Conservation (phyloP, 2,329 filamentous ascomycete species). For the Fusarium denticulatum region DNA sequence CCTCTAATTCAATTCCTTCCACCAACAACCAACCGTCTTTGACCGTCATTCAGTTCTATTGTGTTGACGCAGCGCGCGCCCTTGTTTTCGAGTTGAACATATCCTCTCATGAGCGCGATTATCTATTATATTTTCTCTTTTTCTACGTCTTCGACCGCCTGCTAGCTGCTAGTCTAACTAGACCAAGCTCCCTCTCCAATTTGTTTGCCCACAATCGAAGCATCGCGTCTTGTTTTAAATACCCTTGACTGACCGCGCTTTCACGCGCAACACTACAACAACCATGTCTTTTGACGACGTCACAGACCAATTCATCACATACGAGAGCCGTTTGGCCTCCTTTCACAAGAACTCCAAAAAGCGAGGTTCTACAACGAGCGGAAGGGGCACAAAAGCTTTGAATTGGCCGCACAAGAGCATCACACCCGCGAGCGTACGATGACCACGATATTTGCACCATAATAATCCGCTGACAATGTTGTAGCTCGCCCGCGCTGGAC, state of each 20-base stretch:
- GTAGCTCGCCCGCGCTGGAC: slow-evolving; percentile 89
- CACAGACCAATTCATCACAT: slow-evolving; percentile 66
- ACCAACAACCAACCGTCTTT: slow-evolving; percentile 29
- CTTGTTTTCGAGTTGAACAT: slow-evolving; percentile 2
- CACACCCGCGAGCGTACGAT: slow-evolving; percentile 45
- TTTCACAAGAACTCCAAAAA: slow-evolving; percentile 78
- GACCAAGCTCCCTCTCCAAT: background rate
- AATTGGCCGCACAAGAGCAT: slow-evolving; percentile 78
- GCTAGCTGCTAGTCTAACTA: background rate
- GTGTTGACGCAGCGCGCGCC: slow-evolving; percentile 9
- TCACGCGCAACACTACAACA: slow-evolving; percentile 32
- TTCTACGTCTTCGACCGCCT: slow-evolving; percentile 8
- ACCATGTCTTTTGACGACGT: slow-evolving; percentile 50
- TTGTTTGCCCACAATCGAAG: slow-evolving; percentile 10
- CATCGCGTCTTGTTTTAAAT: slow-evolving; percentile 33
- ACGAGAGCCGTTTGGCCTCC: slow-evolving; percentile 80
- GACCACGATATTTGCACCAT: background rate
- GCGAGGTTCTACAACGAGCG: slow-evolving; percentile 71
- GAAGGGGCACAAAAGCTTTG: slow-evolving; percentile 61
- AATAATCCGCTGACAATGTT: slow-evolving; percentile 35
- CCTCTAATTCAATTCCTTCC: slow-evolving; percentile 34
- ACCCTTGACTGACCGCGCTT: slow-evolving; percentile 28
- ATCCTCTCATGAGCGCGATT: slow-evolving; percentile 34
- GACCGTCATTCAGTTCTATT: slow-evolving; percentile 1
- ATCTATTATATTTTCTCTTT: slow-evolving; percentile 19